These are phyloP conservation scores for Pneumocystis wakefieldiae DNA, from an alignment of 1,139 yeast genomes.

Conservation along the genomic window DNA sequence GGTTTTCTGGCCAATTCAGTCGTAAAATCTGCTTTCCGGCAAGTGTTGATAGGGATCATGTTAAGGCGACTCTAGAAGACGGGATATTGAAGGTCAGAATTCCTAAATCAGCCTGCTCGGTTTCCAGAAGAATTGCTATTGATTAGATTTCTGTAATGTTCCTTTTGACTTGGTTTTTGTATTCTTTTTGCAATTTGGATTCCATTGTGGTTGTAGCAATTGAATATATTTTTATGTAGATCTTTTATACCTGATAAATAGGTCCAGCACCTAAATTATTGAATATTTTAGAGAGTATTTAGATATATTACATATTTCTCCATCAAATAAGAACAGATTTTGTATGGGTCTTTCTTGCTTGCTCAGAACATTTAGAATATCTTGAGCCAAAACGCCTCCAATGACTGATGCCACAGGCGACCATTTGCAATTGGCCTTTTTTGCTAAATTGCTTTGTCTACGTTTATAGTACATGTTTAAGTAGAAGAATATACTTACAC, in stretches of 20 bases:
- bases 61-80: not conserved
- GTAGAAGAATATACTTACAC: conserved; percentile 8
- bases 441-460: conserved; percentile 40
- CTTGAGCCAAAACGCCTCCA: conserved; percentile 87
- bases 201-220: no score
- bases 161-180: not conserved
- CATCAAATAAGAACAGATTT: conserved; percentile 66
- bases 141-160: not conserved
- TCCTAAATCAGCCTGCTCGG: not conserved
- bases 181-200: not conserved
- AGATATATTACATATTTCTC: conserved; percentile 25
- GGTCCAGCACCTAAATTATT: not conserved
- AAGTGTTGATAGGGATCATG: not conserved
- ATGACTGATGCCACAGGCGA: conserved; percentile 76
- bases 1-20: not conserved
- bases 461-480: conserved; percentile 2
- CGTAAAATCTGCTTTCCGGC: not conserved
- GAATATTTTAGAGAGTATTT: not conserved
- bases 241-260: not conserved
- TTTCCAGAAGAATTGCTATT: not conserved
- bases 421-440: conserved; percentile 27
- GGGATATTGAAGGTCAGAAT: not conserved
- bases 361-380: conserved; percentile 68
- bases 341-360: conserved; percentile 68
- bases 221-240: no score